These are phyloP conservation scores for Dalbergia oliveri DNA, from an alignment of 306 rosid species.

Conservation along the genomic window DNA sequence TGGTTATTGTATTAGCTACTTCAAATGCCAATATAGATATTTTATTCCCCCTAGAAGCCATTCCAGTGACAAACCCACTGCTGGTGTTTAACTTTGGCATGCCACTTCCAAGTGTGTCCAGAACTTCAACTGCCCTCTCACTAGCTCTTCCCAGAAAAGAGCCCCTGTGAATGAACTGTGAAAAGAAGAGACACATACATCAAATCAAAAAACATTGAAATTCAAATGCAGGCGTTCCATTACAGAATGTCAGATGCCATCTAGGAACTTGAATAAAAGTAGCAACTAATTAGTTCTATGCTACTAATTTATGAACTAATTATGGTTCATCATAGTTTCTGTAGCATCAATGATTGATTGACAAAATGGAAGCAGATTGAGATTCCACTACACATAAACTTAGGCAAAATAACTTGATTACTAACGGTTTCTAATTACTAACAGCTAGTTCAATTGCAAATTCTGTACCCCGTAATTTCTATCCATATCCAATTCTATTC, in stretches of 20 bases:
- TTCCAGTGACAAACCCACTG: slow-evolving; percentile 63
- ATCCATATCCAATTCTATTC: slow-evolving; percentile 13
- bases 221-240: slow-evolving; percentile 20
- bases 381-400: not conserved
- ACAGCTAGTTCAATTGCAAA: not conserved
- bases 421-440: not conserved
- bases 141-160: slow-evolving; percentile 75
- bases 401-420: not conserved
- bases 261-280: slow-evolving; percentile 9
- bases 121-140: slow-evolving; percentile 79
- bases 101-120: slow-evolving; percentile 82
- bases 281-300: not conserved
- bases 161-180: slow-evolving; percentile 61
- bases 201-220: slow-evolving; percentile 25
- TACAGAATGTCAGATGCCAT: slow-evolving; percentile 23
- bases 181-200: slow-evolving; percentile 38
- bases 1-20: slow-evolving; percentile 91
- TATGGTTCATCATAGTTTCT: not conserved
- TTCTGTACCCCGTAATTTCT: slow-evolving; percentile 3
- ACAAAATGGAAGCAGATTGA: slow-evolving; percentile 4
- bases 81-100: slow-evolving; percentile 66
- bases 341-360: slow-evolving; percentile 3
- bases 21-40: slow-evolving; percentile 92
- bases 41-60: slow-evolving; percentile 63
- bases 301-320: slow-evolving; percentile 18